Conservation (phyloP, 2,329 filamentous ascomycete genomes). For the Sporothrix sp. region DNA sequence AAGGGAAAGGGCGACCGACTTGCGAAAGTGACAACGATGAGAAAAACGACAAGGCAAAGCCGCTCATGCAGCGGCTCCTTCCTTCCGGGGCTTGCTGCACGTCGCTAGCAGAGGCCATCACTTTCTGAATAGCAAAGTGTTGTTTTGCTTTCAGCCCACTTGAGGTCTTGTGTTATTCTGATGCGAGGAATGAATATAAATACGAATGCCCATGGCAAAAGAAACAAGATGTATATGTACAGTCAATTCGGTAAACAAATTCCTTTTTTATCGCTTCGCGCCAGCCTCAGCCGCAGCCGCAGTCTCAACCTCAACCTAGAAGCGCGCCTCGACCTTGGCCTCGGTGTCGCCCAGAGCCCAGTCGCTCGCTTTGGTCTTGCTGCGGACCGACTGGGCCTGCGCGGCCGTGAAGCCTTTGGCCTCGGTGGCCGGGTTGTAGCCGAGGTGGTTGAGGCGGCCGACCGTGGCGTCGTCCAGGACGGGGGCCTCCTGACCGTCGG, state of each 20-base stretch:
- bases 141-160: background rate
- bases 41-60: background rate
- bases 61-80: background rate
- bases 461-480: slow-evolving; percentile 54
- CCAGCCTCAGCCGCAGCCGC: too few species aligned
- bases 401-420: slow-evolving; percentile 78
- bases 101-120: too few species aligned
- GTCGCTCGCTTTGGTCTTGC: slow-evolving; percentile 51
- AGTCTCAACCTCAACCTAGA: slow-evolving; percentile 17
- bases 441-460: slow-evolving; percentile 56
- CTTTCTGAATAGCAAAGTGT: background rate
- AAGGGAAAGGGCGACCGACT: background rate
- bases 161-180: background rate
- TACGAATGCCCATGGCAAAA: background rate
- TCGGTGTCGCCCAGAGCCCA: slow-evolving; percentile 73
- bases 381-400: slow-evolving; percentile 63
- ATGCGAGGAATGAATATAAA: slow-evolving; percentile 1
- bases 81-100: too few species aligned
- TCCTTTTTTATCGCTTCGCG: background rate
- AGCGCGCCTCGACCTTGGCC: slow-evolving; percentile 54
- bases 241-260: too few species aligned
- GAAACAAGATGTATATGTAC: background rate
- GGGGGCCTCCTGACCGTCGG: slow-evolving; percentile 59
- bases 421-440: slow-evolving; percentile 86
- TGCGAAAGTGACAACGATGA: background rate